These are phyloP conservation scores for Candida lessepsii DNA, from an alignment of 805 yeast genomes.

Conservation along the genomic window DNA sequence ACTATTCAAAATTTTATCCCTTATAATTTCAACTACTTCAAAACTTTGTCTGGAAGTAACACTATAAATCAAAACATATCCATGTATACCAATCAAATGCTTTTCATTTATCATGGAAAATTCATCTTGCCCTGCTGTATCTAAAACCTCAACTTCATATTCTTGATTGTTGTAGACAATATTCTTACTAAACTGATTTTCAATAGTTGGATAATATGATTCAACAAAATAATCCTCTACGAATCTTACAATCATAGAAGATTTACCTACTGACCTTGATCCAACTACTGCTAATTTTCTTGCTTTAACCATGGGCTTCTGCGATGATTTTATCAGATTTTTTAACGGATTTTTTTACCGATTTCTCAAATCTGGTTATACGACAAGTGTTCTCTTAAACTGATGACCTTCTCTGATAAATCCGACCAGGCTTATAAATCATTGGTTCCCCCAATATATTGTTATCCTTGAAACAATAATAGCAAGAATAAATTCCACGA, in stretches of 20 bases:
- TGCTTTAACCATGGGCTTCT: constrained; percentile 42
- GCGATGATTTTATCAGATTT: constrained; percentile 2
- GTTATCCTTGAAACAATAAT: too few species aligned
- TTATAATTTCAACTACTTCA: constrained; percentile 69
- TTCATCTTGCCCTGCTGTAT: constrained; percentile 94
- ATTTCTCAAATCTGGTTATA: constrained; percentile 3
- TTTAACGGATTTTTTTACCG: background rate
- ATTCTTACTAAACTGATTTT: constrained; percentile 74
- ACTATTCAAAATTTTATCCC: constrained; percentile 80
- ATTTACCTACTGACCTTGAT: constrained; percentile 83
- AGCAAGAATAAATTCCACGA: too few species aligned
- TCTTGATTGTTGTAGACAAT: constrained; percentile 69
- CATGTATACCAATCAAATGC: constrained; percentile 78
- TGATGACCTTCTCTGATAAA: too few species aligned
- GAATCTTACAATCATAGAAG: constrained; percentile 79
- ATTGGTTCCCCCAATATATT: too few species aligned
- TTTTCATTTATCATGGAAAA: constrained; percentile 77
- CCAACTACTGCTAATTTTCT: constrained; percentile 86
- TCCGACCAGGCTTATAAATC: too few species aligned
- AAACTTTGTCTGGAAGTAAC: constrained; percentile 77
- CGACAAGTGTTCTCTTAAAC: too few species aligned
- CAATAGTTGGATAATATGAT: constrained; percentile 87
- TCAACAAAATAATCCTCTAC: constrained; percentile 89
- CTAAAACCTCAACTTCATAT: constrained; percentile 79
- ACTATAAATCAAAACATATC: constrained; percentile 77